Conservation (phyloP, 73 alveolate genomes). For the Paramecium tetraurelia region DNA sequence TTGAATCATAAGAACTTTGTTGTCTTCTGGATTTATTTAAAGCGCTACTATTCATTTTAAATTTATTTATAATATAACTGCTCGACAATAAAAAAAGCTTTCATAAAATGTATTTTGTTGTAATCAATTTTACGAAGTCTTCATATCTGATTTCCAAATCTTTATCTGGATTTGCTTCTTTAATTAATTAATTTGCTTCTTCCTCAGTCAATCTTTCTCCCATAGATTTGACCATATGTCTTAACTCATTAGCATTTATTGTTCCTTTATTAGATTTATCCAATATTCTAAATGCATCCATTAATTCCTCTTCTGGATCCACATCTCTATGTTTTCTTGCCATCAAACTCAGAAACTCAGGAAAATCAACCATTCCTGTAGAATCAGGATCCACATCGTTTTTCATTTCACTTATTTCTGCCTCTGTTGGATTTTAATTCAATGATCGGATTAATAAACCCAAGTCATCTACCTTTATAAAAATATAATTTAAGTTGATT, state of each 20-base stretch:
- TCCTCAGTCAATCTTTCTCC: slow-evolving; percentile 84
- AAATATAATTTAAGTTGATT: background rate
- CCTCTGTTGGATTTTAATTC: slow-evolving; percentile 71
- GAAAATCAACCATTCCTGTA: slow-evolving; percentile 86
- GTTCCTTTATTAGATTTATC: slow-evolving; percentile 71
- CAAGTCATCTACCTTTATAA: slow-evolving; percentile 48
- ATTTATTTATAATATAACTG: background rate
- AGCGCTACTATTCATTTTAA: background rate
- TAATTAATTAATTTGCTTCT: slow-evolving; percentile 73
- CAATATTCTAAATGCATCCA: slow-evolving; percentile 74
- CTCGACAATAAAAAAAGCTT: background rate
- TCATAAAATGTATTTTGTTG: slow-evolving; percentile 41
- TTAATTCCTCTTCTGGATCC: slow-evolving; percentile 78
- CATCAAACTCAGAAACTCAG: slow-evolving; percentile 82
- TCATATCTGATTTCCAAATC: slow-evolving; percentile 3
- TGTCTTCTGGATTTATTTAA: background rate
- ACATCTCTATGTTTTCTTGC: slow-evolving; percentile 74
- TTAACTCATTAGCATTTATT: slow-evolving; percentile 66
- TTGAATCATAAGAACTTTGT: background rate
- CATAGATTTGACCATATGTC: slow-evolving; percentile 62
- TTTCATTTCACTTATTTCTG: slow-evolving; percentile 87
- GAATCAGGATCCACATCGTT: slow-evolving; percentile 90
- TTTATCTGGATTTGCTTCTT: slow-evolving; percentile 49
- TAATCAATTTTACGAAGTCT: slow-evolving; percentile 32
- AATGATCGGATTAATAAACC: slow-evolving; percentile 81